Evolutionary conservation across 352 stramenopile species (phyloP).

Genomic region (Pythium sp.): DNA sequence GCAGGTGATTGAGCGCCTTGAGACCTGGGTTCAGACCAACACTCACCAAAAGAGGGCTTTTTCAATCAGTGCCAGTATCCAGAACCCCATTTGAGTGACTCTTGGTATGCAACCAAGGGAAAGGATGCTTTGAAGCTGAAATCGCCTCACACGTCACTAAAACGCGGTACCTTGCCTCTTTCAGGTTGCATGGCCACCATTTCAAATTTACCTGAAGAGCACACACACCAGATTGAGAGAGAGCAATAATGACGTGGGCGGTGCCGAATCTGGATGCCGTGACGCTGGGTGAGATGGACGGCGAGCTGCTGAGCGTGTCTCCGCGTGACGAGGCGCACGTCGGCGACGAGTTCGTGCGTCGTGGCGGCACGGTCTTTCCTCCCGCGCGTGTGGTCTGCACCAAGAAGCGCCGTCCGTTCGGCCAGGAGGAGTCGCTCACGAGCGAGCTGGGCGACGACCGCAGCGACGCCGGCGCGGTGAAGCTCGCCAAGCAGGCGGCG

Average conservation of each 20-base stretch:
- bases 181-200: neutral
- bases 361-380: constrained; percentile 51
- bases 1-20: neutral
- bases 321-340: constrained; percentile 52
- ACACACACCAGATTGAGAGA: neutral
- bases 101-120: no score
- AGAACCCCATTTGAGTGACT: neutral
- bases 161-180: neutral
- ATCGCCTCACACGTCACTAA: neutral
- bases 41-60: neutral
- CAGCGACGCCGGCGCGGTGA: constrained; percentile 36
- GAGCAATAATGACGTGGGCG: constrained; percentile 49
- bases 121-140: neutral
- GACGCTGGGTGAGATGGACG: constrained; percentile 72
- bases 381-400: constrained; percentile 46
- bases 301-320: constrained; percentile 71
- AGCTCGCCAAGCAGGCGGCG: constrained; percentile 35
- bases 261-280: constrained; percentile 61
- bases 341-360: constrained; percentile 63
- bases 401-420: constrained; percentile 56
- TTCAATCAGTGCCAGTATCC: neutral
- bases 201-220: neutral
- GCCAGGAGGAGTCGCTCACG: constrained; percentile 56
- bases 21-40: neutral
- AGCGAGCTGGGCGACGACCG: constrained; percentile 34